Evolutionary conservation across 306 rosid genomes (phyloP).

Genomic region (Hippophae gyantsensis): DNA sequence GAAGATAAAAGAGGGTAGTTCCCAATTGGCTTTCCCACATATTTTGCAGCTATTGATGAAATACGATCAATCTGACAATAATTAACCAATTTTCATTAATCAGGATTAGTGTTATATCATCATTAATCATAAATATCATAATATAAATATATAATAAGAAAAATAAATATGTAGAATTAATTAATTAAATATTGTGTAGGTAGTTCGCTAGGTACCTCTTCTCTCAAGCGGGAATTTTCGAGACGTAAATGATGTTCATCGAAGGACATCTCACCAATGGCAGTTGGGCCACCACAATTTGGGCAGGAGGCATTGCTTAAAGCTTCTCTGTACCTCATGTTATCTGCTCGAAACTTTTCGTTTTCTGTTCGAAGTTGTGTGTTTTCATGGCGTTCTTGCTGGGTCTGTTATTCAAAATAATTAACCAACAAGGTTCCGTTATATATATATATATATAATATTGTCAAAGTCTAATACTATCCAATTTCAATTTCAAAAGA

Average conservation of each 20-base stretch:
- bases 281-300: conserved; percentile 95
- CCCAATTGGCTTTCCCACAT: conserved; percentile 82
- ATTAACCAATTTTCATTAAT: no score
- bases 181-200: no score
- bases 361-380: conserved; percentile 65
- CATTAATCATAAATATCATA: no score
- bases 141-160: no score
- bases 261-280: conserved; percentile 96
- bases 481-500: no score
- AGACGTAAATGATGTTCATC: conserved; percentile 91
- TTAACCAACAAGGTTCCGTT: no score
- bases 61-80: conserved; percentile 66
- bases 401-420: conserved; percentile 37
- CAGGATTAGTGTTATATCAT: no score
- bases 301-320: conserved; percentile 92
- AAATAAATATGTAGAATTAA: no score
- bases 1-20: conserved; percentile 66
- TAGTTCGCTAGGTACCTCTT: conserved; percentile 49
- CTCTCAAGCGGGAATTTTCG: conserved; percentile 79
- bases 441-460: no score
- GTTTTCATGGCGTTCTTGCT: conserved; percentile 83
- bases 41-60: conserved; percentile 87
- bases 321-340: conserved; percentile 93
- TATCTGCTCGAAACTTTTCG: conserved; percentile 85
- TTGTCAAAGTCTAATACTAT: no score